Base-by-base conservation (phyloP, 805 yeast genomes). In the Brettanomyces anomalus region DNA sequence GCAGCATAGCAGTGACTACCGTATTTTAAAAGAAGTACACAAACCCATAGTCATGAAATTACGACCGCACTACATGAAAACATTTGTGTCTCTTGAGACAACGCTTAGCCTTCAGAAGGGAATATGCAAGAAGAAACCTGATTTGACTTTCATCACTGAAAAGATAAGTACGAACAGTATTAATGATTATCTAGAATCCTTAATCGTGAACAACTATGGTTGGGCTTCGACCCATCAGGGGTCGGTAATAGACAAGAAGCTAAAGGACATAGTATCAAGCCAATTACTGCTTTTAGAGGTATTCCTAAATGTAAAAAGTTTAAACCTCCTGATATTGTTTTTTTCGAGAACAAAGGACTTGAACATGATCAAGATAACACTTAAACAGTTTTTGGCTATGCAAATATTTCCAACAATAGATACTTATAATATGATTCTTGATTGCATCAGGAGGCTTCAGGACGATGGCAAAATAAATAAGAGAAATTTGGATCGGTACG, bases 321-420 rank as follows among this genome's bases (percentile, higher is more conserved):
- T 51, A 21, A 46, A 49, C 20, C n/a, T 35, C n/a, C 40, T 51
- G 14, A 18, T 46, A 19, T 17, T 32, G 8, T 46, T 37, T 37
- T 49, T 46, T 36, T 30, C 44, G 13, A 37, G 44, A 18, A 26
- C 32, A 5, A 15, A 21, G 7, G 39, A 36, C 15, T 17, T 46
- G 5, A 35, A 44, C 20, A 24, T 37, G 31, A 40, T 37, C 4
- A 31, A 42, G 8, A 14, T 21, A 11, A 33, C 44, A 11, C 10
- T 41, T 32, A 40, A 39, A 19, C 39, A 32, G 34, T 41, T 41
- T 18, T 17, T 30, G 26, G n/a, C 35, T 5, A 18, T 44, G 31
- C 19, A 20, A 13, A 36, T 46, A 13, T 18, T 31, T 6, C 46
- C 49, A 16, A 26, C 38, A 16, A 24, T 28, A 3, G 44, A 36